A percentile compares a stretch with the other conserved stretches of the same genome.
phyloP scores from a whole-genome alignment of 225 moss, liverwort and hornwort genomes.

The Straminergon stramineum region DNA sequence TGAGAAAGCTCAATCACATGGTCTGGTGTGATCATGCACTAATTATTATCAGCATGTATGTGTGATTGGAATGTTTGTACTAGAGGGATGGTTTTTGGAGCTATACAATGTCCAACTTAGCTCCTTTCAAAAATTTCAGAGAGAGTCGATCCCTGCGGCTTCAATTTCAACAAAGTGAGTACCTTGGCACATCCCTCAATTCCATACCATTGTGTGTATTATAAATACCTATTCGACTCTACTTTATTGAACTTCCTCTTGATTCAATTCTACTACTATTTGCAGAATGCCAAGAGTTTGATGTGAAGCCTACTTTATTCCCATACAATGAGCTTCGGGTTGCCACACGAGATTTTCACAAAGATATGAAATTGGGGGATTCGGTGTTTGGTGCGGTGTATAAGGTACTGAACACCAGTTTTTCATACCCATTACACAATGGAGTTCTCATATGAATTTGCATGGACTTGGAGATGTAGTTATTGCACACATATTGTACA shows the following conservation, averaged over 20 bases:
- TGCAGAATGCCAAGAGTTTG: not conserved
- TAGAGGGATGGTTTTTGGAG: not conserved
- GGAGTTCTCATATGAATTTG: not conserved
- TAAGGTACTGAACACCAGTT: not conserved
- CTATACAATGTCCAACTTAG: not conserved
- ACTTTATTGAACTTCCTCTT: not conserved
- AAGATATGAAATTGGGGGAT: fast-evolving
- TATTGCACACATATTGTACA: too few species aligned
- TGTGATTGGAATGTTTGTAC: not conserved
- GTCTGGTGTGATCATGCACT: not conserved
- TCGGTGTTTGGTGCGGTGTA: fast-evolving
- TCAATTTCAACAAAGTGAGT: not conserved
- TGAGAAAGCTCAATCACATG: not conserved
- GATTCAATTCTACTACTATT: not conserved
- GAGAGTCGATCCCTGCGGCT: not conserved
- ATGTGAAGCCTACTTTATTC: not conserved
- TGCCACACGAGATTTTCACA: not conserved
- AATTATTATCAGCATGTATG: not conserved
- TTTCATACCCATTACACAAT: not conserved
- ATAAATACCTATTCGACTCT: fast-evolving
- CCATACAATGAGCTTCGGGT: not conserved
- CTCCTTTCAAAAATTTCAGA: not conserved
- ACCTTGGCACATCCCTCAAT: not conserved
- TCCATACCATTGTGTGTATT: not conserved
- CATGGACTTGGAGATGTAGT: not conserved